These are phyloP conservation scores for Trypanosomatidae sp. DNA, from an alignment of 208 protist genomes.

Conservation along the genomic window DNA sequence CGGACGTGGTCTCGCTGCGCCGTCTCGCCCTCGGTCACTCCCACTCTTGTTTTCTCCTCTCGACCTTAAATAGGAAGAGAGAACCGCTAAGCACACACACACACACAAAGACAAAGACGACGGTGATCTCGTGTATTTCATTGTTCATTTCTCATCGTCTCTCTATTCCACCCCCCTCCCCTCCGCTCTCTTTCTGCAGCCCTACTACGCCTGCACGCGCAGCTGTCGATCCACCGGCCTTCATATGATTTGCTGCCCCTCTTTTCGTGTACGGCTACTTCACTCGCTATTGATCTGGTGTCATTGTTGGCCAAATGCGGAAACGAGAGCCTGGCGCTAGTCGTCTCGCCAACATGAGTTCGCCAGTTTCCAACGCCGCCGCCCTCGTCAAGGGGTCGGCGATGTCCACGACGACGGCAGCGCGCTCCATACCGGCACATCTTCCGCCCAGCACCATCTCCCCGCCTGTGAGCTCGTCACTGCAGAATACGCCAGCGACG, in stretches of 20 bases:
- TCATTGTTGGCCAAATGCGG: background rate
- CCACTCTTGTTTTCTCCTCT: background rate
- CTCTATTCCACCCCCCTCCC: background rate
- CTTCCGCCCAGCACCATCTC: background rate
- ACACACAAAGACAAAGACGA: background rate
- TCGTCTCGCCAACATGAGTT: background rate
- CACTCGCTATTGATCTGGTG: background rate
- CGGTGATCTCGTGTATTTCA: background rate
- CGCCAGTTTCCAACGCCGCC: background rate
- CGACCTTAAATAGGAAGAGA: too few relatives aligned
- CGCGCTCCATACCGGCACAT: background rate
- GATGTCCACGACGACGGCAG: background rate
- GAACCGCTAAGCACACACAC: background rate
- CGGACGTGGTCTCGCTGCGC: background rate
- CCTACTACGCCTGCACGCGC: background rate
- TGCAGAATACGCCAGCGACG: background rate
- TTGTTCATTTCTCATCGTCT: background rate
- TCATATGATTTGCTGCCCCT: background rate
- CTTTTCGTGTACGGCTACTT: background rate
- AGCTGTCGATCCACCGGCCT: background rate
- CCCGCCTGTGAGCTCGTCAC: background rate
- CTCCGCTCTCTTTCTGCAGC: background rate
- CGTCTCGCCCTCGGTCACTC: background rate
- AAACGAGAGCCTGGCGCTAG: conserved; percentile 3
- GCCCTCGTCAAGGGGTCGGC: background rate